These are phyloP conservation scores for Fraxinus quadrangulata DNA, from an alignment of 257 asterid species.

Conservation along the genomic window DNA sequence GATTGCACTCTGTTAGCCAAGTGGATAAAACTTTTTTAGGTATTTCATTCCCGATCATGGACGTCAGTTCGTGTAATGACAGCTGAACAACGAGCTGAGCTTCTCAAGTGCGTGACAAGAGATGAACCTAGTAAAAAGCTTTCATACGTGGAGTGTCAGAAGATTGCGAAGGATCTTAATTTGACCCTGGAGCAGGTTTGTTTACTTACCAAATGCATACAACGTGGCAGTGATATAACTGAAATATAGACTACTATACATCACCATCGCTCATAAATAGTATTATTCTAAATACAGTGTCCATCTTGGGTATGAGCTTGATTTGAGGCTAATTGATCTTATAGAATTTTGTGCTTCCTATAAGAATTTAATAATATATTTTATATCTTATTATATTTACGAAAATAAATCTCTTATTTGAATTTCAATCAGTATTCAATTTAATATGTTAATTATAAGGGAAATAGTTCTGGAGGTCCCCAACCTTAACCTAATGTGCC, in stretches of 20 bases:
- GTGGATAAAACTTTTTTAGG: slow-evolving; percentile 45
- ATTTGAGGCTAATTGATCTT: slow-evolving; percentile 1
- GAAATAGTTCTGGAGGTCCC: not conserved
- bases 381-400: not conserved
- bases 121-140: slow-evolving; percentile 64
- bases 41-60: slow-evolving; percentile 76
- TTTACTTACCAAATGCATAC: slow-evolving; percentile 27
- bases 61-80: slow-evolving; percentile 68
- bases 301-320: not conserved
- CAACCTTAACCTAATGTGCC: not conserved
- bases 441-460: not conserved
- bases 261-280: not conserved
- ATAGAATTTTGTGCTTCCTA: not conserved
- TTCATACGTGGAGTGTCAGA: slow-evolving; percentile 65
- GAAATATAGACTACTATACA: not conserved
- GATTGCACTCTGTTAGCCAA: slow-evolving; percentile 19
- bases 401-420: not conserved
- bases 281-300: not conserved
- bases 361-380: not conserved
- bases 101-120: slow-evolving; percentile 55
- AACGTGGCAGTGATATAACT: not conserved
- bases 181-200: slow-evolving; percentile 89
- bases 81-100: slow-evolving; percentile 73
- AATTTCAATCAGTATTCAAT: not conserved
- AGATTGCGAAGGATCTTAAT: slow-evolving; percentile 81